Evolutionary conservation across 2,329 filamentous ascomycete genomes (phyloP), one percentile per base, ranked within the genome.

Genomic region (Dactylellina drechsleri): DNA sequence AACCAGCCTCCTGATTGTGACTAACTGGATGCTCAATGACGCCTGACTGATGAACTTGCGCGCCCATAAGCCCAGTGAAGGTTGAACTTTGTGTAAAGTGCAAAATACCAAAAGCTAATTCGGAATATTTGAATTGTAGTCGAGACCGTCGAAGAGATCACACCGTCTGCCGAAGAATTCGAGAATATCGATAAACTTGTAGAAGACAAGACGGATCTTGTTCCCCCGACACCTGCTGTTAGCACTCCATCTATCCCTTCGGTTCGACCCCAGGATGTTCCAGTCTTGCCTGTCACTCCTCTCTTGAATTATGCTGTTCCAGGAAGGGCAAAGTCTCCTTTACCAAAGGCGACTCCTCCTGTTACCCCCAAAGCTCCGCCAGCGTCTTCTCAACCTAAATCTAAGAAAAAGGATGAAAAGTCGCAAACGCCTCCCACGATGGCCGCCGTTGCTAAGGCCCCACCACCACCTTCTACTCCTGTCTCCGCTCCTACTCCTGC

Each of bases 81-180:
- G 15, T 26, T 50, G 40, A 53, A 53, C 6, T 26, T 52, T 13
- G 50, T 58, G 64, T 74, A 62, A 36, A 59, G n/a, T 58, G 57
- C 31, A 53, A 54, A 56, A 70, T 52, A 50, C 66, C 52, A 53
- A 54, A 52, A 43, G 64, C 71, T 75, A 68, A 75, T 65, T 52
- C 65, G 57, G 41, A 68, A 6, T 28, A 45, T 61, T 45, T 53
- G 45, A 40, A 18, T 45, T 56, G 52, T 65, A 74, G 70, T 74
- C 56, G 71, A 75, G 20, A 47, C 53, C n/a, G 59, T 65, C 66
- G 71, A 75, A 65, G 71, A 75, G 36, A 67, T 68, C 26, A 68
- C 47, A 26, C 64, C 58, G 7, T 75, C 71, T 26, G 52, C 71
- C 4, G 71, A 68, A 59, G 64, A 68, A 31, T 40, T 75, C 52